Evolutionary conservation across 2,329 filamentous ascomycete genomes (phyloP).

Genomic region (Phyllosticta citrichinensis): DNA sequence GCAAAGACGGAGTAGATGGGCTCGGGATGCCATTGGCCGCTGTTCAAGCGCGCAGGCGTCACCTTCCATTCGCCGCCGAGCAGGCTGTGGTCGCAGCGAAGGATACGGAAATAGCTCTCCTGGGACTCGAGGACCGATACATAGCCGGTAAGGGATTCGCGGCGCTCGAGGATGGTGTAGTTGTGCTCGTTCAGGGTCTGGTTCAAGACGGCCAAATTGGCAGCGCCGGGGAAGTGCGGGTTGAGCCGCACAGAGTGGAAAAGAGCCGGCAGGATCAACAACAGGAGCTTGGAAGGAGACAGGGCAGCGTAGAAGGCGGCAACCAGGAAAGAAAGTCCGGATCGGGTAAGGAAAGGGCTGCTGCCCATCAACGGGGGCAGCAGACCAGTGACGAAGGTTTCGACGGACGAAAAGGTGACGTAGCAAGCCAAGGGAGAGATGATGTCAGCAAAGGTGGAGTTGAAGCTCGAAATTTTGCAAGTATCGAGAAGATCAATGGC

Average conservation of each 20-base stretch:
- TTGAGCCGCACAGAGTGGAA: conserved; percentile 64
- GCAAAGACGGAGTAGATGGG: conserved; percentile 95
- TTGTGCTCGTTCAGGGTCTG: conserved; percentile 52
- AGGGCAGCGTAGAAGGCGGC: conserved; percentile 55
- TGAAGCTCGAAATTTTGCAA: conserved; percentile 42
- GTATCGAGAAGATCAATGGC: conserved; percentile 48
- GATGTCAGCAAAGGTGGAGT: conserved; percentile 47
- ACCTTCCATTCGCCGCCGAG: conserved; percentile 85
- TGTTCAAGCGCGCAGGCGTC: conserved; percentile 30
- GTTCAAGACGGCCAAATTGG: conserved; percentile 55
- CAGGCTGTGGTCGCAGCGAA: conserved; percentile 90
- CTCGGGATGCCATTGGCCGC: conserved; percentile 53
- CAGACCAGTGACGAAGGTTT: conserved; percentile 31
- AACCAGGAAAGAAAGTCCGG: conserved; percentile 61
- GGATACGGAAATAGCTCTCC: conserved; percentile 60
- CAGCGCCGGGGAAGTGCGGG: conserved; percentile 56
- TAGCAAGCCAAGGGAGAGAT: conserved; percentile 56
- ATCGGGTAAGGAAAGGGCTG: conserved; percentile 55
- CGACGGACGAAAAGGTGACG: conserved; percentile 46
- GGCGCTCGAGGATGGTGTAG: conserved; percentile 68
- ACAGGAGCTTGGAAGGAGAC: conserved; percentile 57
- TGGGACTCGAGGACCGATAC: conserved; percentile 77
- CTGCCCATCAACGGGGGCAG: conserved; percentile 48
- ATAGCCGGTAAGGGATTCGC: conserved; percentile 84
- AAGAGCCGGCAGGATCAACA: conserved; percentile 61